Base-by-base conservation (phyloP, 78 protist genomes). In the Polysphondylium violaceum region DNA sequence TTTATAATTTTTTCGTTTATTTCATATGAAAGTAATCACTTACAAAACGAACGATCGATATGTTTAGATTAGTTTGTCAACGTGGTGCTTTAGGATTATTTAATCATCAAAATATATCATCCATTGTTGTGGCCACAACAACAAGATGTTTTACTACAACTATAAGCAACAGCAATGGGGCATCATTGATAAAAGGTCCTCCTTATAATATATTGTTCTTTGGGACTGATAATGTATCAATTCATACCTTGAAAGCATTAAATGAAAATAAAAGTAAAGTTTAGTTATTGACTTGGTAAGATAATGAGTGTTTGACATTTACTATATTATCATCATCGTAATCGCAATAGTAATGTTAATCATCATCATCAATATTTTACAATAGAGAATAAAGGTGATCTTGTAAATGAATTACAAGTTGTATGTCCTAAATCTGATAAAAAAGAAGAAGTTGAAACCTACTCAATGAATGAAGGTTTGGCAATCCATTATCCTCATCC, bases 191-290 rank as follows among this genome's bases (percentile, higher is more conserved):
- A 25, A 41, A 61, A 76, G 35, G 41, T 23, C 76, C 76, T 9
- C 88, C 88, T 23, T 87, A 60, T 88, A 61, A 51, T 14, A 72
- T 88, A 35, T 44, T 88, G 38, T 88, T 88, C 64, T 88, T 88
- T 75, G 94, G 94, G 9, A 75, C 94, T 27, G 94, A 88, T 76
- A 29, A 73, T 43, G 94, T 88, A 0, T 88, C 94, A 40, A 16
- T 88, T 12, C 65, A 77, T 33, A 76, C 85, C 38, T 35, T 88
- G 27, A 71, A 60, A 47, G 11, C 35, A 27, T 41, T 88, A 36
- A 40, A 73, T 61, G 53, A 73, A 12, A 75, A 87, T 36, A 36
- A 74, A 31, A 74, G 56, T 31, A 5, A 14, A 60, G 7, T 58
- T 58, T 58, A 11, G 7, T 58, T 58, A 27, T 58, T 2, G 17